Base-by-base conservation (phyloP, 148 eudicot species). In the Diospyros lotus region DNA sequence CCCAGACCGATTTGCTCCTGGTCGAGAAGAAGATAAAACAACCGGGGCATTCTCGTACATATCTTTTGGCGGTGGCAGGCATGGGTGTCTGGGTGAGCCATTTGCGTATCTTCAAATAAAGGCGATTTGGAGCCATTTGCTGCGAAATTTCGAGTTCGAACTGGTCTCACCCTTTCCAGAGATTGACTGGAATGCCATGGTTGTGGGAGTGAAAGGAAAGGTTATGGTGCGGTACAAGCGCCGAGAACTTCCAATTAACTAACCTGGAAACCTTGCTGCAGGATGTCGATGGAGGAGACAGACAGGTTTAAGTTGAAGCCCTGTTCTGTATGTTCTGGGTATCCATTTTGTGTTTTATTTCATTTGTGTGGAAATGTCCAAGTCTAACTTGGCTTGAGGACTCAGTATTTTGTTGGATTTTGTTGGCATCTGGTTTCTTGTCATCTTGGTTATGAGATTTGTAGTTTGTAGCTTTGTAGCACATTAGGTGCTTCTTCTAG, bases 121-220 rank as follows among this genome's bases (percentile, higher is more conserved):
- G 82, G 97, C 93, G 1, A 89, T 94, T 43, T 94, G 98, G 98
- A 92, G 97, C 77, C 98, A 92, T 79, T 71, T 94, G 82, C 80
- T 94, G 70, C 88, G 98, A 54, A 94, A 94, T 55, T 94, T 94
- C 62, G 98, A 94, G 79, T 75, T 94, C 72, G 98, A 94, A 77
- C 80, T 94, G 58, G 66, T 94, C 68, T 94, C 98, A 41, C 98
- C 98, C 6, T 94, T 94, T 66, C 98, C 98, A 0, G 98, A 92
- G 86, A 90, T 86, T n/a, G 97, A 94, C 60, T 94, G 98, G 98
- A 94, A 94, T 71, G 93, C 93, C 28, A 87, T 89, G 91, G 93
- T 87, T 11, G 91, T 87, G 64, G 93, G 93, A 28, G 91, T 89
- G 48, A 86, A 89, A 80, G 93, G 93, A 39, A 82, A 89, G 75